phyloP scores from a whole-genome alignment of 2,329 filamentous ascomycete species.

The Proliferodiscus dingleyae region DNA sequence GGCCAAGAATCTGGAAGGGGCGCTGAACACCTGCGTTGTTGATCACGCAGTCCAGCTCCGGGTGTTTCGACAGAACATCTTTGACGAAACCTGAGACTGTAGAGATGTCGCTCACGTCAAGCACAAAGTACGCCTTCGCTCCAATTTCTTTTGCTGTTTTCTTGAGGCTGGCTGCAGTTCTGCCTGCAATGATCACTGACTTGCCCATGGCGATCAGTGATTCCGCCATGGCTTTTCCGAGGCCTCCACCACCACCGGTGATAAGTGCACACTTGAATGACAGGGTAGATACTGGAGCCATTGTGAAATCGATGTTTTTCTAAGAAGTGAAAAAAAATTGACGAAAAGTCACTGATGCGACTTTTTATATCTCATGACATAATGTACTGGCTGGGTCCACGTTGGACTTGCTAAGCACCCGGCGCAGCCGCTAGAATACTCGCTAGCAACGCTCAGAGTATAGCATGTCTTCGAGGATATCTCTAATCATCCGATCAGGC shows the following conservation, averaged over 20 bases:
- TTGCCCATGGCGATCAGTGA: constrained; percentile 28
- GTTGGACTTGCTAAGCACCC: too few relatives aligned
- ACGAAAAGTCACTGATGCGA: too few relatives aligned
- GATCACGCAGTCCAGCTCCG: constrained; percentile 51
- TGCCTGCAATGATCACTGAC: constrained; percentile 47
- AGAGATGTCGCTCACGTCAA: constrained; percentile 44
- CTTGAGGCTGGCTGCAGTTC: constrained; percentile 50
- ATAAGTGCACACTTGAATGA: constrained; percentile 42
- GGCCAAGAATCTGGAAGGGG: constrained; percentile 47
- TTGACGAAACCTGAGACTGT: constrained; percentile 42
- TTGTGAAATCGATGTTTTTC: too few relatives aligned
- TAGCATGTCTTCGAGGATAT: too few relatives aligned
- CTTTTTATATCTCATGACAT: too few relatives aligned
- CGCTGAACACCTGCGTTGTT: constrained; percentile 57
- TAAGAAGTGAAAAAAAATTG: constrained; percentile 3
- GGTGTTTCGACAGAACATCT: constrained; percentile 43
- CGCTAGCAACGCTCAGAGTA: too few relatives aligned
- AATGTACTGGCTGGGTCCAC: too few relatives aligned
- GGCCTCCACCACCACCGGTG: constrained; percentile 48
- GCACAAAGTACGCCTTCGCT: constrained; percentile 45
- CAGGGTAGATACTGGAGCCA: constrained; percentile 24
- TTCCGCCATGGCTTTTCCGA: constrained; percentile 44
- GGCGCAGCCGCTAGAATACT: too few relatives aligned
- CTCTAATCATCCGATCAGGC: too few relatives aligned
- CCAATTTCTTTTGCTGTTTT: constrained; percentile 40